A percentile compares a stretch with the other conserved stretches of the same genome.
phyloP scores from a whole-genome alignment of 192 early-diverging fungal genomes.

The Coemansia erecta region DNA sequence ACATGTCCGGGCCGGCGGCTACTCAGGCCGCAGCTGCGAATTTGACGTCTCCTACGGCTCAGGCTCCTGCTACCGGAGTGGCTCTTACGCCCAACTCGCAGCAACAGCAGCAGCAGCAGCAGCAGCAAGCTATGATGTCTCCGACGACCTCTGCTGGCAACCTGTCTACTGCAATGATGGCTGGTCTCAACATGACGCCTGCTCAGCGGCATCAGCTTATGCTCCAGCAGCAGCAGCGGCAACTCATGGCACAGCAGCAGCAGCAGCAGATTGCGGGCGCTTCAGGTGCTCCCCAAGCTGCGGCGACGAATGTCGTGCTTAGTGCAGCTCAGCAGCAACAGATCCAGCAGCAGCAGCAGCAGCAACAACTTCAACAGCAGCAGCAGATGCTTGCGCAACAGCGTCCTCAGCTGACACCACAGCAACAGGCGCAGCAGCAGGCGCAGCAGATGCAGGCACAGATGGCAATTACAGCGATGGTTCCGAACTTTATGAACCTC shows the following conservation, averaged over 20 bases:
- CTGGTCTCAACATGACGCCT: constrained; percentile 17
- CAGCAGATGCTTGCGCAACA: background rate
- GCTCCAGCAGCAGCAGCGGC: constrained; percentile 30
- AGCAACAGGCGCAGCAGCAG: constrained; percentile 9
- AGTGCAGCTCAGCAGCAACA: constrained; percentile 6
- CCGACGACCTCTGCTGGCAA: constrained; percentile 5
- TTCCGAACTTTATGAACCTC: constrained; percentile 26
- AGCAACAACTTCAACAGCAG: constrained; percentile 16
- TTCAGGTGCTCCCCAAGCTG: background rate
- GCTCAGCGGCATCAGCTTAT: constrained; percentile 29
- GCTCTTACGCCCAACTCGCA: background rate
- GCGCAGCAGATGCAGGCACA: constrained; percentile 31
- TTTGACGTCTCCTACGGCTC: background rate
- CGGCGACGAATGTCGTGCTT: background rate
- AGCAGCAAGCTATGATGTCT: constrained; percentile 8
- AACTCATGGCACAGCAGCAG: constrained; percentile 10
- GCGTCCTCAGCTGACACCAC: background rate
- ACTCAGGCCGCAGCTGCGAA: too few relatives aligned
- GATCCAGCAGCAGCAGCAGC: constrained; percentile 1
- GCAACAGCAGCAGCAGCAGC: constrained; percentile 2
- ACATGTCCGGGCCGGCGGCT: background rate
- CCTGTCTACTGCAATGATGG: constrained; percentile 21
- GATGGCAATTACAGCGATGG: constrained; percentile 15
- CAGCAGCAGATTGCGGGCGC: constrained; percentile 11
- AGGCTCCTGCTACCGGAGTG: background rate